Conservation (phyloP, 2,329 filamentous ascomycete genomes). For the Fusarium irregulare region DNA sequence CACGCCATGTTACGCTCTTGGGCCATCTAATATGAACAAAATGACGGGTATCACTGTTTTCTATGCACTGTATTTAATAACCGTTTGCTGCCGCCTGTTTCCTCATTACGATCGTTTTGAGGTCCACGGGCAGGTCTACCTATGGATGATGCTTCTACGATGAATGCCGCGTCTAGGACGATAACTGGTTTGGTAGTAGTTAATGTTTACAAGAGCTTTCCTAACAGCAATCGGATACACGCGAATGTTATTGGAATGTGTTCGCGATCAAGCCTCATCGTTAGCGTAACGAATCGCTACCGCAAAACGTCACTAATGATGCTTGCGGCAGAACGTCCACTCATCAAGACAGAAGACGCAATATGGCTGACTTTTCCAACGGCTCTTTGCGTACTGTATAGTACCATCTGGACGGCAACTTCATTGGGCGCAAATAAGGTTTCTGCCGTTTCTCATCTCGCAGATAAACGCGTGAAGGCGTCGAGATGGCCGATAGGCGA, state of each 20-base stretch:
- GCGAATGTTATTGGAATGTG: slow-evolving; percentile 17
- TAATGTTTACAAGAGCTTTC: neutral
- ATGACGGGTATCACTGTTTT: slow-evolving; percentile 12
- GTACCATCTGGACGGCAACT: neutral
- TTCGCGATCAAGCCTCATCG: slow-evolving; percentile 8
- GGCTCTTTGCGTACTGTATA: slow-evolving; percentile 1
- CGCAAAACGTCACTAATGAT: slow-evolving; percentile 36
- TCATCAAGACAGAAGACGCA: slow-evolving; percentile 3
- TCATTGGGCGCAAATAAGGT: slow-evolving; percentile 27
- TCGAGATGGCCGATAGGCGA: slow-evolving; percentile 7
- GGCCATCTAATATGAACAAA: slow-evolving; percentile 1
- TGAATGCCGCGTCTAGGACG: neutral
- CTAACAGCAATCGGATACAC: neutral
- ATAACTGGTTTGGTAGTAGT: neutral
- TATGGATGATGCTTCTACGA: neutral
- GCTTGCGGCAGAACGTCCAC: slow-evolving; percentile 21
- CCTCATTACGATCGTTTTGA: neutral
- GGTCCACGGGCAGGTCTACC: no score
- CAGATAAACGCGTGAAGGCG: slow-evolving; percentile 9
- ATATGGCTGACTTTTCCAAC: slow-evolving; percentile 17
- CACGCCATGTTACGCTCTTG: slow-evolving; percentile 6
- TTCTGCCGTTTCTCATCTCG: slow-evolving; percentile 23
- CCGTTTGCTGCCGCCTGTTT: slow-evolving; percentile 4
- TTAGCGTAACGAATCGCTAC: slow-evolving; percentile 10
- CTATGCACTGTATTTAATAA: slow-evolving; percentile 20